phyloP scores from a whole-genome alignment of 495 filamentous ascomycete genomes.

The Penicillium mononematosum region DNA sequence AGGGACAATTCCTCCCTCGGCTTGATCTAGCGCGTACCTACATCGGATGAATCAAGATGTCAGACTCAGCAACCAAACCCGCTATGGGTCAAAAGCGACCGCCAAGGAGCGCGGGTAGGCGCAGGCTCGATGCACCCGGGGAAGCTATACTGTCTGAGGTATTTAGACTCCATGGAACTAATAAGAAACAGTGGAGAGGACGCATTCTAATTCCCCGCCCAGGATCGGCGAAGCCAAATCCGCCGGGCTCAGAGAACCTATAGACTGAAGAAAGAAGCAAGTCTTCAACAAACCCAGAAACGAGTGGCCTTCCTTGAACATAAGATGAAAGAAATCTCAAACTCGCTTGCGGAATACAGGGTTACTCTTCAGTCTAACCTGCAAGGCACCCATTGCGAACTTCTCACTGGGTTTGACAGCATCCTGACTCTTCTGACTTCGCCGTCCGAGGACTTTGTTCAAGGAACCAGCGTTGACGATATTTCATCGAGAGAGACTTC shows the following conservation, averaged over 20 bases:
- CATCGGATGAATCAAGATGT: not conserved
- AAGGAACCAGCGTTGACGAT: not conserved
- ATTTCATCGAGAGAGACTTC: not conserved
- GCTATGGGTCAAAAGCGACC: not conserved
- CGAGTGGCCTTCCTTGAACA: conserved; percentile 59
- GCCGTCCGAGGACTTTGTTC: not conserved
- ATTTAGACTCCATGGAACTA: not conserved
- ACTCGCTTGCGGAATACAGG: not conserved
- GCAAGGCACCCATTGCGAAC: not conserved
- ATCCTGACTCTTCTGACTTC: not conserved
- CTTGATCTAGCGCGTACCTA: not conserved
- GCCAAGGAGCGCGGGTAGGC: conserved; percentile 2
- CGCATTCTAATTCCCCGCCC: not conserved
- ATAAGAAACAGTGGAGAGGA: not conserved
- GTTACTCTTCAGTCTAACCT: not conserved
- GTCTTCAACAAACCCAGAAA: conserved; percentile 64
- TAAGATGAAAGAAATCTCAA: not conserved
- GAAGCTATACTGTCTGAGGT: conserved; percentile 2
- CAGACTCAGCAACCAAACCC: not conserved
- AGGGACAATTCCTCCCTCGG: not conserved
- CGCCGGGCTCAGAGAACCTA: conserved; percentile 80
- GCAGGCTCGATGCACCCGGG: conserved; percentile 5
- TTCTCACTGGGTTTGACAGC: not conserved
- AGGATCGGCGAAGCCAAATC: conserved; percentile 69
- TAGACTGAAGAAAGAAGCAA: conserved; percentile 76